Evolutionary conservation across 352 stramenopile genomes (phyloP), one percentile per base, ranked within the genome.

Genomic region (Phytopythium vexans): DNA sequence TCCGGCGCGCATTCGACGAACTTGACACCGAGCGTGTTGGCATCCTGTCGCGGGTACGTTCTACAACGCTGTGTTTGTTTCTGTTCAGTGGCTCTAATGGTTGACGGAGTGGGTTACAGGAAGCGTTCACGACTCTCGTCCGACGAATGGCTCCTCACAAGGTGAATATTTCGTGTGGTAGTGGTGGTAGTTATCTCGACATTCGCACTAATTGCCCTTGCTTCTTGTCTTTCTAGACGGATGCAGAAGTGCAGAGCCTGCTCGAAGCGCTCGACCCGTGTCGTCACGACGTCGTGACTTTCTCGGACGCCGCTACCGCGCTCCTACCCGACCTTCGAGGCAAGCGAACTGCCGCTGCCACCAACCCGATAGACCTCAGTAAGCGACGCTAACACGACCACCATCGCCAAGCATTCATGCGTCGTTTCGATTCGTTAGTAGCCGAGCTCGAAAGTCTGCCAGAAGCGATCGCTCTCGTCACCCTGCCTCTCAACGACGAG

Each of bases 211-310:
- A 27, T 2, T 27, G 21, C 21, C 21, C 21, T 27, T 27, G 21
- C 21, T 2, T 27, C 21, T 27, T 27, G 8, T 5, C 15, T 12
- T 40, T 41, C 3, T 34, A 50, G 46, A 81, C 62, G 7, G 64
- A 82, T n/a, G 61, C 52, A 7, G 58, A 65, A 32, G 54, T 88
- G 15, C 62, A 67, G 39, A 64, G 53, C 8, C 56, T 92, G 6
- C 15, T 92, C 3, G 66, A 80, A 15, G 64, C 56, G 6, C 60
- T 89, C 32, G 82, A 92, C 54, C 82, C 82, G 4, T 82, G 79
- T 27, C 60, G 75, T 27, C 74, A 90, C 64, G 73, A 92, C 52
- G 65, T 78, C n/a, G 63, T 93, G 45, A 93, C 78, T 4, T 94
- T 92, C 57, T 88, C 76, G 6, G 80, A 92, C 43, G 64, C 70